Conservation (phyloP, 1,139 yeast species). For the Blastobotrys arbuscula region DNA sequence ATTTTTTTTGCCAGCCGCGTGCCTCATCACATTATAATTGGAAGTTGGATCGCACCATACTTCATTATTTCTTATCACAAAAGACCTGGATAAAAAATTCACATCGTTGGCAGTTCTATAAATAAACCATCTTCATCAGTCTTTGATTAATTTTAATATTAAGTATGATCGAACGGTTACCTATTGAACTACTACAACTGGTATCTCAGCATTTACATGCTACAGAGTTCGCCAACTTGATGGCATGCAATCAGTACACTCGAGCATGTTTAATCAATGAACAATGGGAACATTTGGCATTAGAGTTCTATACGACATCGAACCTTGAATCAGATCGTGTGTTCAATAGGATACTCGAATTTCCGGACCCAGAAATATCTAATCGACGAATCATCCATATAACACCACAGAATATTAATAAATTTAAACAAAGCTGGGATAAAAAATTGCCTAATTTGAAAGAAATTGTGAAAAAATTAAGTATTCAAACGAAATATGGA, state of each 20-base stretch:
- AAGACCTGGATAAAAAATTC: too few species aligned
- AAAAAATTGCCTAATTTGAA: neutral
- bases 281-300: slow-evolving; percentile 10
- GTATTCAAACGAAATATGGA: too few species aligned
- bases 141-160: too few species aligned
- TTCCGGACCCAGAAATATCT: neutral
- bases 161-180: neutral
- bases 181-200: slow-evolving; percentile 7
- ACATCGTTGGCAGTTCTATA: too few species aligned
- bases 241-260: neutral
- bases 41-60: too few species aligned
- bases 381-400: neutral
- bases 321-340: neutral
- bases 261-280: slow-evolving; percentile 1
- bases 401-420: neutral
- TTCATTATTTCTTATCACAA: too few species aligned
- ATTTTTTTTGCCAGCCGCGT: too few species aligned
- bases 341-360: neutral
- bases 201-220: slow-evolving; percentile 1
- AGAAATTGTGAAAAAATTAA: neutral
- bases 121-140: too few species aligned
- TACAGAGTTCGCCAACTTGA: neutral
- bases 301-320: neutral
- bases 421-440: neutral
- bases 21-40: too few species aligned